Conservation (phyloP, 2,329 filamentous ascomycete species). For the Diaporthe citriasiana region DNA sequence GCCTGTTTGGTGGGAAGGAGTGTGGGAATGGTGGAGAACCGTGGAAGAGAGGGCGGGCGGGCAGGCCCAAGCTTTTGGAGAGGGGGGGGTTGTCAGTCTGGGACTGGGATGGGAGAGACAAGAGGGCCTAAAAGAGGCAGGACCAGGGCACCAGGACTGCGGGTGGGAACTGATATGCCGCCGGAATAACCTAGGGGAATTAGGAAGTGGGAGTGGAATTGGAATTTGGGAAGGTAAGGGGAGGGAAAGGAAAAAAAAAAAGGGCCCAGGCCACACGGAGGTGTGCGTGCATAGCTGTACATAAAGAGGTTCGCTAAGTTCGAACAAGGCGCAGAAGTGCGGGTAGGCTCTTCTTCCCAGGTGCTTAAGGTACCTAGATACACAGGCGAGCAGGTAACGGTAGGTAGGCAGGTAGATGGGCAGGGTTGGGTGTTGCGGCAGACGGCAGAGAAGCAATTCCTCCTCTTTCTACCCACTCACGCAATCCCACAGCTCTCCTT, state of each 20-base stretch:
- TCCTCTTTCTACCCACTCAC: background rate
- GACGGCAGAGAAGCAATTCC: background rate
- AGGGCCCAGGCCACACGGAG: constrained; percentile 25
- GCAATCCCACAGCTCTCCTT: constrained; percentile 1
- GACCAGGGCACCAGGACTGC: background rate
- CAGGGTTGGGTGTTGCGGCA: constrained; percentile 7
- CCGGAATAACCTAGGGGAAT: constrained; percentile 27
- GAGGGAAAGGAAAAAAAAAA: background rate
- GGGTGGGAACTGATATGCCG: constrained; percentile 5
- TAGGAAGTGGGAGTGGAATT: constrained; percentile 6
- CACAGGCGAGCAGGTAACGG: background rate
- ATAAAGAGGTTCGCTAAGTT: no score
- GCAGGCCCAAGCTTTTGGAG: constrained; percentile 30
- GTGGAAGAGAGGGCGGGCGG: constrained; percentile 14
- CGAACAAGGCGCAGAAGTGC: constrained; percentile 5
- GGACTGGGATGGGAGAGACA: constrained; percentile 19
- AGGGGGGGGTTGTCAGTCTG: background rate
- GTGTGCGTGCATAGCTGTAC: no score
- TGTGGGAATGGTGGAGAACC: constrained; percentile 30
- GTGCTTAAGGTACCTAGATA: background rate
- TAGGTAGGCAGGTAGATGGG: background rate
- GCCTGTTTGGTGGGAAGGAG: constrained; percentile 22
- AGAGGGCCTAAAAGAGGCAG: constrained; percentile 13
- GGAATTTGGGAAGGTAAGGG: constrained; percentile 9
- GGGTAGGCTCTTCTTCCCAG: constrained; percentile 3